Base-by-base conservation (phyloP, 805 yeast genomes). In the Myxozyma geophila region DNA sequence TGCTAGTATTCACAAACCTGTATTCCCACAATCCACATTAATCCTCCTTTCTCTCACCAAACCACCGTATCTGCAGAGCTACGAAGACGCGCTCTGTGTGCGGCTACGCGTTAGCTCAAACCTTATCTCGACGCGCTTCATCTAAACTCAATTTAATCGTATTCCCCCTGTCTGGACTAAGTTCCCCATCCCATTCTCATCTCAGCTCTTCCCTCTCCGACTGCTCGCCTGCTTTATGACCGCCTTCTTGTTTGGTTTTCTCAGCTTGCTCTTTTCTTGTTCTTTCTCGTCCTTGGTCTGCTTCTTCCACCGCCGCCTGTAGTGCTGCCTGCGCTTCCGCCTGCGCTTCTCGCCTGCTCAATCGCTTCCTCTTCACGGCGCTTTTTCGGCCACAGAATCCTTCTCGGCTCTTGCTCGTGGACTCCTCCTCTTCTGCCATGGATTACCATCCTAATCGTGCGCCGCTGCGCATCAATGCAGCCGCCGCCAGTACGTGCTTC, bases 401-500 rank as follows among this genome's bases (percentile, higher is more conserved):
- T 49, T 19, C 12, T 13, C 35, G 3, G 39, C 12, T 8, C 28
- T 5, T 7, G 12, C 37, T 33, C 40, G 53, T 40, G 28, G 53
- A 10, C 21, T 28, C 1, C 10, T 35, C 15, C 37, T 9, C 10
- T 19, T 21, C 60, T n/a, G 9, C 47, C 17, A 9, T 10, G 23
- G 40, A 48, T 23, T n/a, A 17, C 44, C 23, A 48, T 39, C 17
- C 55, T 28, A 28, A 28, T 44, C 47, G 60, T 36, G 17, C 54
- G 33, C 43, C 44, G 23, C 40, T 60, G 41, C 57, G 40, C 10
- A 60, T 60, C 41, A 59, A 60, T 21, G 21, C 63, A 7, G 13
- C 21, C 28, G 39, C 63, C 28, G 63, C 63, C 7, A 55, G 63
- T 55, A 40, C 9, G 63, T 50, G 8, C 35, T 10, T 12, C 8